phyloP scores from a whole-genome alignment of 1,284 basidiomycete species.

The Ustilago trichophora region DNA sequence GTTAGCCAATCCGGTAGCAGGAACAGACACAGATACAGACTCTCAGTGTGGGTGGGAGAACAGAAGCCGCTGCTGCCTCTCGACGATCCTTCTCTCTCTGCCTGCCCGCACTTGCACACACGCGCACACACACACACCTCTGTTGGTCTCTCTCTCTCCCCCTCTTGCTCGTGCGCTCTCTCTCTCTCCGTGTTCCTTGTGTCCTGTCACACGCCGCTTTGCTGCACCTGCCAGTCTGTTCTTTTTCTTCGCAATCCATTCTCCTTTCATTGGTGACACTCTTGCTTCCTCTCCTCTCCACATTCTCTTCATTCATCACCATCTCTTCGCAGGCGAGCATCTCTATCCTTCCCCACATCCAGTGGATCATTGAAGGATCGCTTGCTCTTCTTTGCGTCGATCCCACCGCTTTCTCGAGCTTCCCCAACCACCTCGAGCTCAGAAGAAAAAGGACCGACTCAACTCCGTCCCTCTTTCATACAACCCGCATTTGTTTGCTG shows the following conservation, averaged over 20 bases:
- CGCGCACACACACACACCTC: not conserved
- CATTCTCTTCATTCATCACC: constrained; percentile 1
- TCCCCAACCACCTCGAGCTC: not conserved
- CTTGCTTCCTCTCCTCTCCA: not conserved
- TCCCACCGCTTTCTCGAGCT: not conserved
- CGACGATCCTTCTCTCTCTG: constrained; percentile 28
- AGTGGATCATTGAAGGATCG: constrained; percentile 12
- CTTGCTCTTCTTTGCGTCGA: constrained; percentile 5
- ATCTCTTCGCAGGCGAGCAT: constrained; percentile 10
- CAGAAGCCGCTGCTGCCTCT: constrained; percentile 31
- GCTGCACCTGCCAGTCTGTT: no score
- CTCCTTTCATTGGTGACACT: not conserved
- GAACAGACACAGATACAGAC: no score
- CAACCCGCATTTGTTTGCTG: constrained; percentile 19
- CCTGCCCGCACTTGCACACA: not conserved
- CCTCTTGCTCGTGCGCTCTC: not conserved
- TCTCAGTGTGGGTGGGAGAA: no score
- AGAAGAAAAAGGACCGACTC: constrained; percentile 24
- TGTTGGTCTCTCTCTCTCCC: not conserved
- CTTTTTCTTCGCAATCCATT: no score
- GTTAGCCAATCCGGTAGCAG: constrained; percentile 22
- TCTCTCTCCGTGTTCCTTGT: no score
- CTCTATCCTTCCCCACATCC: not conserved
- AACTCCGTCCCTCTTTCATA: constrained; percentile 26
- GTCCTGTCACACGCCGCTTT: no score